phyloP scores from a whole-genome alignment of 2,329 filamentous ascomycete genomes.

The Sarocladium kiliense region DNA sequence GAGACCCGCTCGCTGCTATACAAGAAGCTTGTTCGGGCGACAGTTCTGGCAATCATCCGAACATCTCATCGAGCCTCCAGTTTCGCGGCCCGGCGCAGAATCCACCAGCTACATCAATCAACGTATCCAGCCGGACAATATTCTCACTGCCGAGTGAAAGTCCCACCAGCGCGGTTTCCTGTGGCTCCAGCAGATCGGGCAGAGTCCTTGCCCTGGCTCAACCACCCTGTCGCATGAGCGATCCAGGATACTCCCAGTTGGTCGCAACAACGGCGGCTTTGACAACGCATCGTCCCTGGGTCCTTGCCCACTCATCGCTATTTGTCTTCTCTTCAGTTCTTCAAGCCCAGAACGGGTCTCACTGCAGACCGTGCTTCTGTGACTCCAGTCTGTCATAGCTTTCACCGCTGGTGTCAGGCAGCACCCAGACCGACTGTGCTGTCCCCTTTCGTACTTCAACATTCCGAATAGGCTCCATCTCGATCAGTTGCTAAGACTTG shows the following conservation, averaged over 20 bases:
- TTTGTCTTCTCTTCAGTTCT: not conserved
- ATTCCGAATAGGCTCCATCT: not conserved
- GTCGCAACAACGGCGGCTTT: slow-evolving; percentile 9
- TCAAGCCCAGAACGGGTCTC: not conserved
- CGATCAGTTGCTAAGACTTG: not conserved
- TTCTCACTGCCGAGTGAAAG: not conserved
- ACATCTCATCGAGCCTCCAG: slow-evolving; percentile 1
- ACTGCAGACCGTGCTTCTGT: not conserved
- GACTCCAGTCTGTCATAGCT: not conserved
- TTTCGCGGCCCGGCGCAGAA: not conserved
- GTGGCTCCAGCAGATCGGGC: slow-evolving; percentile 9
- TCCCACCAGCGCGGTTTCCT: not conserved
- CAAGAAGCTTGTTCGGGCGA: not conserved
- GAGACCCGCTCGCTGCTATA: not conserved
- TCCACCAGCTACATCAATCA: not conserved
- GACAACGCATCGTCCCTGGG: slow-evolving; percentile 4
- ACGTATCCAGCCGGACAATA: not conserved
- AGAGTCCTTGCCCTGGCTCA: slow-evolving; percentile 7
- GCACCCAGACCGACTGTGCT: not conserved
- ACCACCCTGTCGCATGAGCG: slow-evolving; percentile 2
- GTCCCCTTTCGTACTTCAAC: not conserved
- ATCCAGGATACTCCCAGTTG: slow-evolving; percentile 10
- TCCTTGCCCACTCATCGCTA: not conserved
- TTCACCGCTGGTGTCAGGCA: not conserved
- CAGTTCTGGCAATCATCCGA: not conserved